Conservation (phyloP, 768 basidiomycete genomes). For the Sporobolomyces pararoseus region DNA sequence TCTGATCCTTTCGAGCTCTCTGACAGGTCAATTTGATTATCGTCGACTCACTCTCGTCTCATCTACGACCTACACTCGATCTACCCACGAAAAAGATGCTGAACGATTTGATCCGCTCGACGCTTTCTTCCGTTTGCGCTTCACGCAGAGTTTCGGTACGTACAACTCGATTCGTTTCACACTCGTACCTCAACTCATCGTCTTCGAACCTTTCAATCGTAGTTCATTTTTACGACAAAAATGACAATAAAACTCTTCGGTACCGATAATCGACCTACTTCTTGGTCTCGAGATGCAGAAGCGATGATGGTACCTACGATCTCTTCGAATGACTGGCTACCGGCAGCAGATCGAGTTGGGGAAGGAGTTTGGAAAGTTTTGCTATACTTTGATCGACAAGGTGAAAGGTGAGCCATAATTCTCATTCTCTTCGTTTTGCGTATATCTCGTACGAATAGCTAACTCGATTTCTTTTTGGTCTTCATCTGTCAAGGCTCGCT, state of each 20-base stretch:
- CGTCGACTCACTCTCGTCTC: constrained; percentile 24
- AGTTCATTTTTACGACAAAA: constrained; percentile 26
- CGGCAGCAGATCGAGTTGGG: background rate
- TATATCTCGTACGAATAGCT: background rate
- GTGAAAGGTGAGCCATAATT: constrained; percentile 27
- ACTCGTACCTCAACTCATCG: no score
- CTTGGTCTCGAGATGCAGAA: constrained; percentile 29
- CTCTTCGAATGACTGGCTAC: constrained; percentile 15
- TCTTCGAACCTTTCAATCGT: no score
- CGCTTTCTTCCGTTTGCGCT: constrained; percentile 1
- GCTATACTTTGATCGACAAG: constrained; percentile 20
- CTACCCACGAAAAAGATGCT: background rate
- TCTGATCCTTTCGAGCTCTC: background rate
- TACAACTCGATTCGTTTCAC: background rate
- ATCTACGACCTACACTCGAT: constrained; percentile 28
- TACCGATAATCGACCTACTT: constrained; percentile 13
- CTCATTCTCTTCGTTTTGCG: background rate
- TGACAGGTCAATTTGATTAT: constrained; percentile 32
- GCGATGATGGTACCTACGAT: constrained; percentile 32
- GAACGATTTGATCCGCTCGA: constrained; percentile 12
- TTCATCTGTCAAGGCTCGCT: constrained; percentile 19
- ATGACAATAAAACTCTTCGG: constrained; percentile 31
- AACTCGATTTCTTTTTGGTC: background rate
- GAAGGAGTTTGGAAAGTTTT: constrained; percentile 19
- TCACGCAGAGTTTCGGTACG: constrained; percentile 12